Conservation (phyloP, 2,329 filamentous ascomycete species). For the Fusarium gaditjirri region DNA sequence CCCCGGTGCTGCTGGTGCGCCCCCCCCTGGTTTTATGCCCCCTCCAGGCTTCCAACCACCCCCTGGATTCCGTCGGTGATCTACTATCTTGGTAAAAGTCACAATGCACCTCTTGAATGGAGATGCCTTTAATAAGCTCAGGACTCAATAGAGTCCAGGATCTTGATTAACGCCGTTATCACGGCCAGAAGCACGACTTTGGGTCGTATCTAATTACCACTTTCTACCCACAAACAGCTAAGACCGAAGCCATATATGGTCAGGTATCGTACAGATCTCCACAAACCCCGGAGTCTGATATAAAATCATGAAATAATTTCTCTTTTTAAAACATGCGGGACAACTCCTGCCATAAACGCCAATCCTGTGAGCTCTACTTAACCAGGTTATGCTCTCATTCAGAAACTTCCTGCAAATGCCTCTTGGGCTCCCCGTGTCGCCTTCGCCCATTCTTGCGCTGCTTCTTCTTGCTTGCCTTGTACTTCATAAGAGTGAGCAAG, state of each 20-base stretch:
- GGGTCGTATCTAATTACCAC: constrained; percentile 37
- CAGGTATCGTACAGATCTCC: constrained; percentile 38
- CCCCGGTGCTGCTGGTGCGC: too few species aligned
- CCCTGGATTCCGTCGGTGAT: constrained; percentile 55
- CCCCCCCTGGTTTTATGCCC: constrained; percentile 54
- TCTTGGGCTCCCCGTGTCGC: constrained; percentile 56
- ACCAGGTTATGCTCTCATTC: constrained; percentile 2
- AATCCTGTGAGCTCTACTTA: constrained; percentile 31
- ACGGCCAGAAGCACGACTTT: constrained; percentile 27
- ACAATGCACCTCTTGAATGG: constrained; percentile 14
- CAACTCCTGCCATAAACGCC: constrained; percentile 42
- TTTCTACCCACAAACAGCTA: constrained; percentile 22
- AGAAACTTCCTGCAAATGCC: constrained; percentile 53
- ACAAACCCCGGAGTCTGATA: constrained; percentile 37
- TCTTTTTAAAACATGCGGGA: constrained; percentile 36
- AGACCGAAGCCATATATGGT: constrained; percentile 36
- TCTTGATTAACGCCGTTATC: constrained; percentile 26
- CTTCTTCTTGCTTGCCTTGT: constrained; percentile 68
- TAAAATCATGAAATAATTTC: constrained; percentile 43
- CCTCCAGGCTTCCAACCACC: constrained; percentile 59
- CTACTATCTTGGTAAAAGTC: constrained; percentile 17
- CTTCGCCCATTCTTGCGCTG: constrained; percentile 53
- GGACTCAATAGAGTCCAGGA: constrained; percentile 25
- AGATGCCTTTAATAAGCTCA: constrained; percentile 26
- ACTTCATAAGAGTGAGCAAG: constrained; percentile 79